Evolutionary conservation across 331 rosid species (phyloP).

Genomic region (Saraca asoca): DNA sequence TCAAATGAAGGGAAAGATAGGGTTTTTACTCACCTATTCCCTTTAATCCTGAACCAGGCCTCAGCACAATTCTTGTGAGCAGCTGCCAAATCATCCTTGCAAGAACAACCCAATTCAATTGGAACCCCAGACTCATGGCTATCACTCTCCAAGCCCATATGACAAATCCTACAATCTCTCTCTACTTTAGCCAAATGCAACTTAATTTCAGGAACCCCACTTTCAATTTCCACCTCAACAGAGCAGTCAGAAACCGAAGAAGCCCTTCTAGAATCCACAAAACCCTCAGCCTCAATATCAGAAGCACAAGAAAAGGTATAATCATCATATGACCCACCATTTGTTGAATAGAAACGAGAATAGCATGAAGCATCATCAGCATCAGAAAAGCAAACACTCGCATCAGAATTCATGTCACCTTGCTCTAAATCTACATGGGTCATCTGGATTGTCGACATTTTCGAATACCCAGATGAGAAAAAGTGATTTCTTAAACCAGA

Average conservation of each 20-base stretch:
- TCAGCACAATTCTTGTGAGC: conserved; percentile 92
- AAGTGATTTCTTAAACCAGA: conserved; percentile 23
- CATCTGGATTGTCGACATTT: conserved; percentile 53
- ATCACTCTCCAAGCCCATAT: conserved; percentile 89
- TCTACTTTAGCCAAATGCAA: conserved; percentile 77
- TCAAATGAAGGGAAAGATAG: conserved; percentile 2
- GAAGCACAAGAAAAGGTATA: conserved; percentile 63
- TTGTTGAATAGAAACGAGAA: conserved; percentile 83
- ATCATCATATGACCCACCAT: conserved; percentile 90
- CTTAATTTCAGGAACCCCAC: conserved; percentile 69
- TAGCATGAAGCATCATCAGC: conserved; percentile 83
- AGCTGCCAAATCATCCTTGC: conserved; percentile 86
- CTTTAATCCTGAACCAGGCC: conserved; percentile 89
- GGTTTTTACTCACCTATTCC: conserved; percentile 68
- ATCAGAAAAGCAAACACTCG: conserved; percentile 73
- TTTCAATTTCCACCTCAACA: conserved; percentile 57
- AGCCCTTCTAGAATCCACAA: conserved; percentile 53
- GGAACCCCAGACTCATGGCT: conserved; percentile 80
- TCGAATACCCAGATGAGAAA: conserved; percentile 37
- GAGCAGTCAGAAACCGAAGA: conserved; percentile 78
- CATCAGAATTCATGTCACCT: conserved; percentile 55
- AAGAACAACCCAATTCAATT: conserved; percentile 89
- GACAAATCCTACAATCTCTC: conserved; percentile 93
- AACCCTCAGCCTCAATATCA: conserved; percentile 55
- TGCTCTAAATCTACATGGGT: conserved; percentile 71